Conservation (phyloP, 768 basidiomycete genomes). For the Collybia sp. region DNA sequence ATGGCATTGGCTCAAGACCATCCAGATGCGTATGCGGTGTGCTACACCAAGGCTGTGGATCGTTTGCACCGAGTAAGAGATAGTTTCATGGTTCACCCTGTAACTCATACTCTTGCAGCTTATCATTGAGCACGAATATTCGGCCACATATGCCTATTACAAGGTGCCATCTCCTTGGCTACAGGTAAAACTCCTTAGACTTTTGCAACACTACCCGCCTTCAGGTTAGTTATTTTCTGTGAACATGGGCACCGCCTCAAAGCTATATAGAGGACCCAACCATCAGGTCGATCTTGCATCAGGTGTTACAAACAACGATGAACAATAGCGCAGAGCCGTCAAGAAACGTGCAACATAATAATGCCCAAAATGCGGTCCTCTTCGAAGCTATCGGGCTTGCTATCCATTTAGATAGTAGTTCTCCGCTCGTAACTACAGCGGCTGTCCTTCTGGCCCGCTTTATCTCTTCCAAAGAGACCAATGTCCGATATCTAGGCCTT, state of each 20-base stretch:
- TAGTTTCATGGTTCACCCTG: neutral
- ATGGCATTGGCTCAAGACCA: conserved; percentile 94
- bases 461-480: conserved; percentile 97
- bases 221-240: conserved; percentile 55
- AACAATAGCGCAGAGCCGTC: conserved; percentile 87
- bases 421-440: conserved; percentile 82
- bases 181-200: conserved; percentile 89
- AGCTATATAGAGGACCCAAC: conserved; percentile 69
- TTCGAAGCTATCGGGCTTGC: conserved; percentile 97
- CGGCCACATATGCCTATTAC: conserved; percentile 91
- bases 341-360: conserved; percentile 96
- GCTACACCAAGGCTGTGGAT: conserved; percentile 93
- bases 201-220: conserved; percentile 94
- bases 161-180: conserved; percentile 97
- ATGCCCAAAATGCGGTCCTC: conserved; percentile 96
- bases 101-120: conserved; percentile 43
- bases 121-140: conserved; percentile 86
- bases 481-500: conserved; percentile 94
- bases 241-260: conserved; percentile 1
- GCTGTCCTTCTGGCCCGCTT: conserved; percentile 91
- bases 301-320: conserved; percentile 87
- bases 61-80: conserved; percentile 70
- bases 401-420: conserved; percentile 92
- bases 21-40: conserved; percentile 85
- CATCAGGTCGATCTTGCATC: conserved; percentile 68